These are phyloP conservation scores for Tuber indicum DNA, from an alignment of 495 filamentous ascomycete genomes.

Conservation along the genomic window DNA sequence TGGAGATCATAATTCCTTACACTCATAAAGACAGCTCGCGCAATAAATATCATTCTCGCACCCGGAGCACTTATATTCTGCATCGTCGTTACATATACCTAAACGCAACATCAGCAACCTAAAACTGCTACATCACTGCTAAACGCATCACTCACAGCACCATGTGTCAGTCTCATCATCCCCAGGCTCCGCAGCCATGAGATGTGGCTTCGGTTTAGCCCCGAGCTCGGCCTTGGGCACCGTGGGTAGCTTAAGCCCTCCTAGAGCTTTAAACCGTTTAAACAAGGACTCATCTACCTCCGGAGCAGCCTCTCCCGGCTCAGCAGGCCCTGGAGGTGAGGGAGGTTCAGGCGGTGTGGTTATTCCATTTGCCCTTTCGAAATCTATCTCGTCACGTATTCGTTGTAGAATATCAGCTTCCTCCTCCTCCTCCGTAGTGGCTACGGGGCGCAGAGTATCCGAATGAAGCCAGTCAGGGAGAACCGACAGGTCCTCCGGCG, in stretches of 20 bases:
- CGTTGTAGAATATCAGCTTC: slow-evolving; percentile 26
- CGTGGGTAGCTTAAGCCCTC: slow-evolving; percentile 17
- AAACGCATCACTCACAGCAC: slow-evolving; percentile 28
- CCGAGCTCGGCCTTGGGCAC: slow-evolving; percentile 14
- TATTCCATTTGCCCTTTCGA: slow-evolving; percentile 22
- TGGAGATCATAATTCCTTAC: slow-evolving; percentile 9
- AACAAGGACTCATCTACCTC: slow-evolving; percentile 24
- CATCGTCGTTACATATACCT: slow-evolving; percentile 42
- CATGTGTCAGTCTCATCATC: slow-evolving; percentile 30
- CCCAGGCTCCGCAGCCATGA: not conserved
- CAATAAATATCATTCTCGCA: slow-evolving; percentile 42
- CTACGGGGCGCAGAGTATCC: slow-evolving; percentile 2
- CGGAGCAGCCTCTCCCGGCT: not conserved
- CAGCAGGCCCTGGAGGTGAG: not conserved
- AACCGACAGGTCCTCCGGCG: not conserved
- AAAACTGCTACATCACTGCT: not conserved
- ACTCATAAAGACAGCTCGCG: slow-evolving; percentile 33
- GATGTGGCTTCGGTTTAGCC: not conserved
- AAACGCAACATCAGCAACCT: not conserved
- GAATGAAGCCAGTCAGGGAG: slow-evolving; percentile 9
- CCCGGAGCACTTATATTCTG: slow-evolving; percentile 36
- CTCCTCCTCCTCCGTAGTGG: slow-evolving; percentile 9
- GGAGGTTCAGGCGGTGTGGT: not conserved
- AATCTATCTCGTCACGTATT: slow-evolving; percentile 33
- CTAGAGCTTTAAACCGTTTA: slow-evolving; percentile 29